A percentile compares a stretch with the other conserved stretches of the same genome.
These are phyloP conservation scores for Stereum hirsutum DNA, from an alignment of 1,284 basidiomycete genomes.

Conservation along the genomic window DNA sequence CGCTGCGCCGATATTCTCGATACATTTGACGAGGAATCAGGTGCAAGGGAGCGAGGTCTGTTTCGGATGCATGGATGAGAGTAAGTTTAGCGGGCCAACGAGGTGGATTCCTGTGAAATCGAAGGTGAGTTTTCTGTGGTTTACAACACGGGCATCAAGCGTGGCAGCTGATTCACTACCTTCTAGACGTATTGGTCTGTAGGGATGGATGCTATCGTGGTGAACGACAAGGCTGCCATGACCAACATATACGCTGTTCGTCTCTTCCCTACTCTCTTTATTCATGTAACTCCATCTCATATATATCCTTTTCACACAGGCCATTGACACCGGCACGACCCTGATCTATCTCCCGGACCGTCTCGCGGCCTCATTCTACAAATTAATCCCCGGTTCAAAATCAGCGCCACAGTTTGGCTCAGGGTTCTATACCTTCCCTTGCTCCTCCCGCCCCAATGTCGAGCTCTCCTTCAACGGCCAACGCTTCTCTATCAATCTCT, in stretches of 20 bases:
- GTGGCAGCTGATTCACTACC: background rate
- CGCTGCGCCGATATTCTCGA: constrained; percentile 40
- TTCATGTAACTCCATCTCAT: background rate
- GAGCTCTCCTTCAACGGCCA: constrained; percentile 46
- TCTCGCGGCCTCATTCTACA: constrained; percentile 32
- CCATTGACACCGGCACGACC: constrained; percentile 54
- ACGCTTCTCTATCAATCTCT: constrained; percentile 37
- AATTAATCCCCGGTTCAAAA: constrained; percentile 35
- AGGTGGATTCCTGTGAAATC: constrained; percentile 45
- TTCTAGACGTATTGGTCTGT: constrained; percentile 50
- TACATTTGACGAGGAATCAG: constrained; percentile 40
- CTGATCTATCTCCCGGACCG: constrained; percentile 41
- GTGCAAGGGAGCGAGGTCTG: constrained; percentile 32
- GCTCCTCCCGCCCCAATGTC: constrained; percentile 24
- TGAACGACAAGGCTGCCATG: constrained; percentile 18
- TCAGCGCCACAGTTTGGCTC: constrained; percentile 30
- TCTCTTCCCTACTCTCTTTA: background rate
- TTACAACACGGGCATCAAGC: background rate
- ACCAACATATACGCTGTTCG: constrained; percentile 29
- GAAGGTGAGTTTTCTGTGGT: constrained; percentile 22
- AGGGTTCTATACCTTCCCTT: constrained; percentile 47
- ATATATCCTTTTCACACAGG: constrained; percentile 22
- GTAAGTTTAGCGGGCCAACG: constrained; percentile 35
- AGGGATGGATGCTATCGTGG: constrained; percentile 29
- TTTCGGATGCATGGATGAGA: constrained; percentile 47